Evolutionary conservation across 192 early-diverging fungal species (phyloP).

Genomic region (Backusella psychrophila): DNA sequence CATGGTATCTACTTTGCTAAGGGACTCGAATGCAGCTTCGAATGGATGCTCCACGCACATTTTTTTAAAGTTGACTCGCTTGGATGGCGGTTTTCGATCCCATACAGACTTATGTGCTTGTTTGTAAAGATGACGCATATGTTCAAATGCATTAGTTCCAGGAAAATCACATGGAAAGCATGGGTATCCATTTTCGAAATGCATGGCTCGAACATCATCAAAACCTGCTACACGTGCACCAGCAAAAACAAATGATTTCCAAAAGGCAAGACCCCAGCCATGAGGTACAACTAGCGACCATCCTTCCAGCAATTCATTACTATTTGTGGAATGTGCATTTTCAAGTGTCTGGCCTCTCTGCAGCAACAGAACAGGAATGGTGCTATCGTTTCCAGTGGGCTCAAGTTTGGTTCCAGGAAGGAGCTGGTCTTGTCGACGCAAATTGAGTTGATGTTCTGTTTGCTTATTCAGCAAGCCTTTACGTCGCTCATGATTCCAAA

Average conservation of each 20-base stretch:
- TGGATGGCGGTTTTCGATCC: conserved; percentile 70
- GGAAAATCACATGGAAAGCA: conserved; percentile 87
- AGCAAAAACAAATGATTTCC: conserved; percentile 85
- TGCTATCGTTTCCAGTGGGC: conserved; percentile 51
- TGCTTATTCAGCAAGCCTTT: conserved; percentile 39
- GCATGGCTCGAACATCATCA: conserved; percentile 64
- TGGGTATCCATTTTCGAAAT: conserved; percentile 75
- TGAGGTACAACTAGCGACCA: conserved; percentile 82
- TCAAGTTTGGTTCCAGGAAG: conserved; percentile 61
- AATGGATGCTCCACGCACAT: conserved; percentile 69
- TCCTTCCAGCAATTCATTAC: conserved; percentile 43
- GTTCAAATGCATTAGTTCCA: conserved; percentile 64
- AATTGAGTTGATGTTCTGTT: conserved; percentile 57
- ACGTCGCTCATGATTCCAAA: conserved; percentile 60
- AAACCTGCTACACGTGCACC: conserved; percentile 82
- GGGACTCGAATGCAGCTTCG: conserved; percentile 55
- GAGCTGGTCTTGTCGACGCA: conserved; percentile 27
- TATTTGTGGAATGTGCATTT: conserved; percentile 26
- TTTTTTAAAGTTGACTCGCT: conserved; percentile 80
- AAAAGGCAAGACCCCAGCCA: conserved; percentile 85
- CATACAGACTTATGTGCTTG: conserved; percentile 49
- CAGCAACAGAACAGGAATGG: conserved; percentile 79
- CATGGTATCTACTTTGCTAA: background rate
- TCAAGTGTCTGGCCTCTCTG: conserved; percentile 55
- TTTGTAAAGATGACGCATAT: conserved; percentile 34